Conservation (phyloP, 257 asterid genomes). For the Solanum lignicaule region DNA sequence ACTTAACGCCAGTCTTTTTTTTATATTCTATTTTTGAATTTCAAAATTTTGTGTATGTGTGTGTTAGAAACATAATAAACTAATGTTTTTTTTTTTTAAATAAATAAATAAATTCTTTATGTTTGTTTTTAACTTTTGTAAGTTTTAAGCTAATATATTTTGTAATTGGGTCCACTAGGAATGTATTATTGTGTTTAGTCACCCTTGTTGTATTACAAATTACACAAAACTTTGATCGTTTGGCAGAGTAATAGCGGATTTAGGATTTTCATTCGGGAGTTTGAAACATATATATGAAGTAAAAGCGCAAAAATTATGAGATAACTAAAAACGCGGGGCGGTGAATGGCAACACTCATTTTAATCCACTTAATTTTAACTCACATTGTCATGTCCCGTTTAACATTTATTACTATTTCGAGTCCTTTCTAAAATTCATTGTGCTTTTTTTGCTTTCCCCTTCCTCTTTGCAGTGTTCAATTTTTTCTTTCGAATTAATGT, state of each 20-base stretch:
- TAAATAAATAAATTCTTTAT: neutral
- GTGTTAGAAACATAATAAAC: neutral
- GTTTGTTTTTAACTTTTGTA: neutral
- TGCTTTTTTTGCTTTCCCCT: neutral
- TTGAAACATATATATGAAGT: too few species aligned
- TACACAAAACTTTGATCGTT: neutral
- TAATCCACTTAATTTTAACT: neutral
- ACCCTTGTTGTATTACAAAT: neutral
- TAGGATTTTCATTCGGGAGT: too few species aligned
- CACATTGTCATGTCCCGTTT: neutral
- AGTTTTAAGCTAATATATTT: neutral
- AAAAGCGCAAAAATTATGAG: too few species aligned
- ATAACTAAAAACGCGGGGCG: neutral
- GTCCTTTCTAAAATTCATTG: neutral
- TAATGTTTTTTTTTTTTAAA: neutral
- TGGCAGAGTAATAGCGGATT: too few species aligned
- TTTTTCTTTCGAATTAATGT: too few species aligned
- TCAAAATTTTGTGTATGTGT: neutral
- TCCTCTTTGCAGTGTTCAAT: neutral
- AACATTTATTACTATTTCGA: too few species aligned
- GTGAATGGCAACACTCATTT: too few species aligned
- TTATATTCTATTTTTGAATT: slow-evolving; percentile 7
- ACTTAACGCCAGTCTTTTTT: slow-evolving; percentile 8
- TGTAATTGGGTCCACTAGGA: neutral
- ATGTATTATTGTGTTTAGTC: neutral